Evolutionary conservation across 2,329 filamentous ascomycete species (phyloP).

Genomic region (Neopestalotiopsis rosae): DNA sequence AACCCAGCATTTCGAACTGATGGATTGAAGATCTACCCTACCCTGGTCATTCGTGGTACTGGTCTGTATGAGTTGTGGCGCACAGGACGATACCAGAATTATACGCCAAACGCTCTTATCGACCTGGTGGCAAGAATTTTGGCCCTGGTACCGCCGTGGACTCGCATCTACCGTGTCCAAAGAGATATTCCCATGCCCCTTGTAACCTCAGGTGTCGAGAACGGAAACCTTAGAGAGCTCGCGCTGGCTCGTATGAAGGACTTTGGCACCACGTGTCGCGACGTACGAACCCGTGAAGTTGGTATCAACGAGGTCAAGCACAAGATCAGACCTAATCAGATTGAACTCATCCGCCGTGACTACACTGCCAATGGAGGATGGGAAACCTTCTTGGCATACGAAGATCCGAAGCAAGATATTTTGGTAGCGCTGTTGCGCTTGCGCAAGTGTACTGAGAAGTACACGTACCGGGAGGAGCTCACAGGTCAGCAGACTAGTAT

Average conservation of each 20-base stretch:
- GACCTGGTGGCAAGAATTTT: constrained; percentile 96
- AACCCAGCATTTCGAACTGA: constrained; percentile 96
- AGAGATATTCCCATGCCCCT: constrained; percentile 99
- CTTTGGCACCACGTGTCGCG: constrained; percentile 94
- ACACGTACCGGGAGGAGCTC: constrained; percentile 91
- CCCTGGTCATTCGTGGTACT: constrained; percentile 93
- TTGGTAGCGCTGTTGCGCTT: constrained; percentile 88
- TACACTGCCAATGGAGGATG: constrained; percentile 95
- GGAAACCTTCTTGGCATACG: constrained; percentile 98
- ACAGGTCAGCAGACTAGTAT: constrained; percentile 86
- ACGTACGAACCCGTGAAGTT: constrained; percentile 94
- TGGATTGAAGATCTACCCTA: constrained; percentile 97
- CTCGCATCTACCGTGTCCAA: constrained; percentile 96
- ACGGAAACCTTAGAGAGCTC: constrained; percentile 92
- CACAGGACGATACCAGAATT: constrained; percentile 96
- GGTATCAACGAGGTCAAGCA: constrained; percentile 99
- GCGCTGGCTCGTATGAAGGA: constrained; percentile 98
- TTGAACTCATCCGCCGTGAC: constrained; percentile 92
- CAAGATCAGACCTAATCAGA: constrained; percentile 95
- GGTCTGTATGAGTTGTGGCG: constrained; percentile 97
- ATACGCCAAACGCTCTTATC: constrained; percentile 95
- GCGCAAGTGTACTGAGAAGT: constrained; percentile 87
- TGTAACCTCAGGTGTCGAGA: constrained; percentile 98
- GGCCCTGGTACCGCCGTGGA: constrained; percentile 95
- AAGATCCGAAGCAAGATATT: constrained; percentile 98